phyloP scores from a whole-genome alignment of 768 basidiomycete species.

The Suillus variegatus region DNA sequence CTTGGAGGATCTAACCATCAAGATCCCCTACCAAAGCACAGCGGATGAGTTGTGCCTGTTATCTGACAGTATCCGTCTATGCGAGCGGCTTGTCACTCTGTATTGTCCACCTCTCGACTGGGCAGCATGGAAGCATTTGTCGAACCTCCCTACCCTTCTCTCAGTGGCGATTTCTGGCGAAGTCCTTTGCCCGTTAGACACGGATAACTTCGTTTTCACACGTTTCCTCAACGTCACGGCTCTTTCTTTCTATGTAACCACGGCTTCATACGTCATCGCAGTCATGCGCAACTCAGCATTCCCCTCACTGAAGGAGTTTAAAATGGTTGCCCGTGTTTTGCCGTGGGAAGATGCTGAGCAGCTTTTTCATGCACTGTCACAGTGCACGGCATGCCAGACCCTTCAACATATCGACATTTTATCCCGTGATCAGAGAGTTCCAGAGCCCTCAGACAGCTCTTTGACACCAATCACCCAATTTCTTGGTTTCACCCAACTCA shows the following conservation, averaged over 20 bases:
- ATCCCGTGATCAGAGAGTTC: neutral
- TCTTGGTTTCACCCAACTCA: neutral
- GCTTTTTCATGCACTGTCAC: neutral
- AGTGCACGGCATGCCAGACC: neutral
- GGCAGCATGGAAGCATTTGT: neutral
- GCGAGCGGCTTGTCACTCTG: neutral
- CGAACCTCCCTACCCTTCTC: neutral
- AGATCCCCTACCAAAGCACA: neutral
- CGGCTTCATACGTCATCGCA: neutral
- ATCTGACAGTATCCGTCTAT: neutral
- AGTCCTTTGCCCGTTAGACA: neutral
- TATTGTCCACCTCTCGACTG: conserved; percentile 2
- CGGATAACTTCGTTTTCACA: neutral
- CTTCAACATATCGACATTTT: neutral
- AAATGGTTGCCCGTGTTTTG: neutral
- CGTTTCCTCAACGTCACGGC: neutral
- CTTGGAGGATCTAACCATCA: neutral
- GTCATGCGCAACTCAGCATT: neutral
- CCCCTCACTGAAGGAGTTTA: neutral
- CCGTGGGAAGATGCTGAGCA: conserved; percentile 1
- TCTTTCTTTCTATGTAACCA: conserved; percentile 2
- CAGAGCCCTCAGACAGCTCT: neutral
- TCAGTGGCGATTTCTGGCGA: neutral
- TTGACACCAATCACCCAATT: neutral
- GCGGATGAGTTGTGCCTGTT: neutral